phyloP scores from a whole-genome alignment of 768 basidiomycete genomes.

The Boletus edulis region DNA sequence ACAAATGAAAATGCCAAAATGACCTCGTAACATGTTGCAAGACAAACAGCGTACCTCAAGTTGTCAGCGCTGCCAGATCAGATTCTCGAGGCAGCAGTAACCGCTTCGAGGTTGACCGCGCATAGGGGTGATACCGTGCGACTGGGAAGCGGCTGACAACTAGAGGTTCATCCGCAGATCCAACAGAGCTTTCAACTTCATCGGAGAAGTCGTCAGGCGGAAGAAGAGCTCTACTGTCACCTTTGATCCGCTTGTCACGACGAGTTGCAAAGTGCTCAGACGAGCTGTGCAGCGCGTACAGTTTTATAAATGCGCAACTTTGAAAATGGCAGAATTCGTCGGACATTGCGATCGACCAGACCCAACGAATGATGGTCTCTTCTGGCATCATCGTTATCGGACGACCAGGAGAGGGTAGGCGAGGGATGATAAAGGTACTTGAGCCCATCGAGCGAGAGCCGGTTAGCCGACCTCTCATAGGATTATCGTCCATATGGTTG shows the following conservation, averaged over 20 bases:
- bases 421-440: slow-evolving; percentile 22
- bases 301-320: not conserved
- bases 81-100: slow-evolving; percentile 19
- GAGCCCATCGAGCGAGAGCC: slow-evolving; percentile 7
- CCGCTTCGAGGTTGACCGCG: slow-evolving; percentile 11
- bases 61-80: not conserved
- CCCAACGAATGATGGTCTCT: slow-evolving; percentile 17
- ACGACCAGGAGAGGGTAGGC: slow-evolving; percentile 23
- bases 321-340: not conserved
- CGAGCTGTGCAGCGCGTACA: not conserved
- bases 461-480: not conserved
- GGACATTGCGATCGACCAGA: slow-evolving; percentile 21
- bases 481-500: slow-evolving; percentile 6
- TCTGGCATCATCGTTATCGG: slow-evolving; percentile 17
- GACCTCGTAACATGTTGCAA: not conserved
- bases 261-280: not conserved
- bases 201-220: slow-evolving; percentile 17
- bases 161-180: slow-evolving; percentile 18
- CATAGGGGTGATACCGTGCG: slow-evolving; percentile 19
- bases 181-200: not conserved
- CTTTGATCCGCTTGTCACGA: slow-evolving; percentile 7
- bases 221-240: slow-evolving; percentile 6
- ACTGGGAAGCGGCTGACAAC: not conserved
- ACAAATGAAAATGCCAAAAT: not conserved
- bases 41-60: not conserved